Conservation (phyloP, 371 early-diverging fungal species). For the Rhizopus sp. region DNA sequence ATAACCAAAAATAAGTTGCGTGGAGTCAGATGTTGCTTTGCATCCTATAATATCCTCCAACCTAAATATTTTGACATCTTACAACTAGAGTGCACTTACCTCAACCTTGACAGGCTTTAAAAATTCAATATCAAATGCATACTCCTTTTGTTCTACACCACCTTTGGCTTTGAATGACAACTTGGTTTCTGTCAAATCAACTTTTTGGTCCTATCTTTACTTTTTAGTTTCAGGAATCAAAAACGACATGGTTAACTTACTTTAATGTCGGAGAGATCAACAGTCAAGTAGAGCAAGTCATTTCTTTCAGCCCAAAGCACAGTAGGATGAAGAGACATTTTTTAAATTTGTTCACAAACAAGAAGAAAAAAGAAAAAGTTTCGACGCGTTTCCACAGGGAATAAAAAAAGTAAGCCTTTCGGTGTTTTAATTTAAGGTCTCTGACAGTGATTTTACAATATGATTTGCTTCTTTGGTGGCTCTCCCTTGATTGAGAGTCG, state of each 20-base stretch:
- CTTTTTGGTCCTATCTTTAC: slow-evolving; percentile 18
- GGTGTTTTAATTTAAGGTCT: neutral
- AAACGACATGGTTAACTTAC: slow-evolving; percentile 21
- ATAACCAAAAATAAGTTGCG: slow-evolving; percentile 68
- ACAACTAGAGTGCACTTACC: slow-evolving; percentile 36
- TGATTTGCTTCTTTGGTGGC: too few relatives aligned
- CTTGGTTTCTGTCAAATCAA: slow-evolving; percentile 36
- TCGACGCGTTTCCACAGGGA: neutral
- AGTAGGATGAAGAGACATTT: slow-evolving; percentile 61
- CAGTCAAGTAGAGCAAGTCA: slow-evolving; percentile 82
- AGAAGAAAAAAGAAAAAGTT: slow-evolving; percentile 8
- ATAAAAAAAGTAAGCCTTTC: neutral
- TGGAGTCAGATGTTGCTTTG: slow-evolving; percentile 66
- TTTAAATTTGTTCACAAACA: slow-evolving; percentile 1
- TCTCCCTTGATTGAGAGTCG: too few relatives aligned
- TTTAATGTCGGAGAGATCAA: slow-evolving; percentile 78
- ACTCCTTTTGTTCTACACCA: slow-evolving; percentile 67
- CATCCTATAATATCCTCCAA: slow-evolving; percentile 48
- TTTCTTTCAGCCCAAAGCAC: slow-evolving; percentile 94
- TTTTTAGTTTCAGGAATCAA: neutral
- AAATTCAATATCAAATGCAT: slow-evolving; percentile 80
- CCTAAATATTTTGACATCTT: neutral
- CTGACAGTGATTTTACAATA: neutral
- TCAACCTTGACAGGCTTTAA: slow-evolving; percentile 71
- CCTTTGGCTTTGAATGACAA: slow-evolving; percentile 69